phyloP scores from a whole-genome alignment of 2,329 filamentous ascomycete genomes.

The Periconia sp. region DNA sequence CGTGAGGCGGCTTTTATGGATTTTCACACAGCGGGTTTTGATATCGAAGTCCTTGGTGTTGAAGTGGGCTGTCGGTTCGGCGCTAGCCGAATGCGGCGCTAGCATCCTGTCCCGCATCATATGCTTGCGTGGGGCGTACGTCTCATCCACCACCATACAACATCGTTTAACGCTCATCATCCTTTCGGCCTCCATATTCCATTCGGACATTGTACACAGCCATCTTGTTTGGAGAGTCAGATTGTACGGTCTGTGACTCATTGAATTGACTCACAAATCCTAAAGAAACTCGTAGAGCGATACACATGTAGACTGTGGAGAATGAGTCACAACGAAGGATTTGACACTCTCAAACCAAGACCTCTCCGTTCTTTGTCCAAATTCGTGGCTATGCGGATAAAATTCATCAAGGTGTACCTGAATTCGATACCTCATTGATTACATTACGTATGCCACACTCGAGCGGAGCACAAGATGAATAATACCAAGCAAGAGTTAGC shows the following conservation, averaged over 20 bases:
- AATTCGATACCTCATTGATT: too few relatives aligned
- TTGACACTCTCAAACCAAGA: too few relatives aligned
- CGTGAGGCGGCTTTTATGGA: slow-evolving; percentile 23
- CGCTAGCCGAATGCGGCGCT: slow-evolving; percentile 19
- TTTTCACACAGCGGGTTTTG: slow-evolving; percentile 31
- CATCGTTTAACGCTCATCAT: not conserved
- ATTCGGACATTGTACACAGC: not conserved
- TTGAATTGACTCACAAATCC: not conserved
- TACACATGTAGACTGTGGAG: not conserved
- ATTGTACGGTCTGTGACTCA: not conserved
- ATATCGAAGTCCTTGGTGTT: slow-evolving; percentile 30
- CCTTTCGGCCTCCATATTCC: not conserved
- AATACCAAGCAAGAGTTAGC: not conserved
- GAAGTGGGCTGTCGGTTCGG: slow-evolving; percentile 24
- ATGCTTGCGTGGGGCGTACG: not conserved
- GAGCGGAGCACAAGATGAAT: not conserved
- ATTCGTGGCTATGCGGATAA: too few relatives aligned
- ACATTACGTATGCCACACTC: too few relatives aligned
- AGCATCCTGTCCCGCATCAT: slow-evolving; percentile 17
- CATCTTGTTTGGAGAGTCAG: not conserved
- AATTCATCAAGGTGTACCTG: too few relatives aligned
- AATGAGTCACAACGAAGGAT: not conserved
- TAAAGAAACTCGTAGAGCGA: not conserved
- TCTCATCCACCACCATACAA: not conserved
- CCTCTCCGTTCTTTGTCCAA: too few relatives aligned